These are phyloP conservation scores for Rosa hybrid DNA, from an alignment of 331 rosid genomes.

Conservation along the genomic window DNA sequence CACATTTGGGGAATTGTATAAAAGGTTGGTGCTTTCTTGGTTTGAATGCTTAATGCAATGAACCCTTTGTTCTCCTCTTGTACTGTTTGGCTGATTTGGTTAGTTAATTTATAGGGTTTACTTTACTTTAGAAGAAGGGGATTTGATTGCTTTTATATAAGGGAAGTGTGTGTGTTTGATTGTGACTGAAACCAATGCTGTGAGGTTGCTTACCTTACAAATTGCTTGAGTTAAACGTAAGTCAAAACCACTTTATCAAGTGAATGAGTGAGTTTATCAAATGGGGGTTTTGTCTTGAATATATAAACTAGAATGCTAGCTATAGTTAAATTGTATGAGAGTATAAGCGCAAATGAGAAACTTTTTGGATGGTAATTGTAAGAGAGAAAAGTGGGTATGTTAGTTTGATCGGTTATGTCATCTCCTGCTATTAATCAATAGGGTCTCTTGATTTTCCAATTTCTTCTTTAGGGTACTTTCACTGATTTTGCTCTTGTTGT, in stretches of 20 bases:
- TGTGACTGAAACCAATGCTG: not conserved
- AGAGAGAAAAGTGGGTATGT: not conserved
- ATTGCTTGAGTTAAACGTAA: not conserved
- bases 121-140: not conserved
- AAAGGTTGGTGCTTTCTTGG: conserved; percentile 46
- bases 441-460: not conserved
- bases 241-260: not conserved
- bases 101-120: conserved; percentile 3
- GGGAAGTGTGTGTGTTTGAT: conserved; percentile 4
- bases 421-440: not conserved
- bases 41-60: not conserved
- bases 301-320: not conserved
- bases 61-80: not conserved
- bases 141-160: not conserved
- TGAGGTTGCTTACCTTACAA: not conserved
- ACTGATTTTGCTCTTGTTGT: not conserved
- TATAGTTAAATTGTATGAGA: not conserved
- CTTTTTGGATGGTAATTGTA: not conserved
- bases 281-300: not conserved
- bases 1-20: conserved; percentile 85
- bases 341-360: not conserved
- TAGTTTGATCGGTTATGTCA: not conserved
- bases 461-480: not conserved
- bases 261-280: not conserved
- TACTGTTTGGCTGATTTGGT: not conserved